Percentiles rank a stretch among this genome's conserved stretches.
These are phyloP conservation scores for Zygosaccharomyces sapae DNA, from an alignment of 1,139 yeast species.

Conservation along the genomic window DNA sequence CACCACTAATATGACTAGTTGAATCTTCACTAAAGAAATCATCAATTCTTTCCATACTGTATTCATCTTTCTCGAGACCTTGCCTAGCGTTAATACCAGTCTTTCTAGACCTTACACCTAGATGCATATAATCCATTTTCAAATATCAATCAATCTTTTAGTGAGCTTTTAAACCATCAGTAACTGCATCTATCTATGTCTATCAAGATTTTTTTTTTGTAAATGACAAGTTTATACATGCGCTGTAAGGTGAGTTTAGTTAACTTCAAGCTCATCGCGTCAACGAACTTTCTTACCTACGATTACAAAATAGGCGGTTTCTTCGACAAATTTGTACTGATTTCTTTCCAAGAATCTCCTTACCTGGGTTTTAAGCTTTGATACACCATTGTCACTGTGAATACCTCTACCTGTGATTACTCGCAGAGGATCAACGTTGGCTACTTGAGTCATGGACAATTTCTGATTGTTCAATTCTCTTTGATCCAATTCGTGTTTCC, in stretches of 20 bases:
- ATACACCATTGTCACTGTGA: constrained; percentile 52
- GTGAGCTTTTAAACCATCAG: background rate
- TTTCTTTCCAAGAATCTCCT: constrained; percentile 37
- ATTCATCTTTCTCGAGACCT: constrained; percentile 55
- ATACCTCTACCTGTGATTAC: constrained; percentile 61
- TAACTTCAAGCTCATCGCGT: constrained; percentile 3
- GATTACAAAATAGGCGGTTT: constrained; percentile 44
- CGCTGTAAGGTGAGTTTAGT: background rate
- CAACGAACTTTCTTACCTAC: constrained; percentile 36
- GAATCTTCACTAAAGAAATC: constrained; percentile 62
- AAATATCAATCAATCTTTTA: background rate
- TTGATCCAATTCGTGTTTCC: constrained; percentile 45
- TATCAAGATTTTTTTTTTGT: background rate
- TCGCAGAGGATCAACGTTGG: constrained; percentile 40
- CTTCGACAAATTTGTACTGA: constrained; percentile 44
- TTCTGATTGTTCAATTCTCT: constrained; percentile 43
- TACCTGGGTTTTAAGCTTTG: constrained; percentile 44
- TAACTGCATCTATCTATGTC: background rate
- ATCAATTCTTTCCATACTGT: constrained; percentile 75
- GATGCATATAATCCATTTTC: constrained; percentile 46
- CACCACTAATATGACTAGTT: constrained; percentile 20
- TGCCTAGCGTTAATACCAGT: constrained; percentile 54
- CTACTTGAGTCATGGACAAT: constrained; percentile 30
- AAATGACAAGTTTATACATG: background rate
- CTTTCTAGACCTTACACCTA: constrained; percentile 56